These are phyloP conservation scores for Magnolia kwangsiensis DNA, from an alignment of 164 flowering plant species.

Conservation along the genomic window DNA sequence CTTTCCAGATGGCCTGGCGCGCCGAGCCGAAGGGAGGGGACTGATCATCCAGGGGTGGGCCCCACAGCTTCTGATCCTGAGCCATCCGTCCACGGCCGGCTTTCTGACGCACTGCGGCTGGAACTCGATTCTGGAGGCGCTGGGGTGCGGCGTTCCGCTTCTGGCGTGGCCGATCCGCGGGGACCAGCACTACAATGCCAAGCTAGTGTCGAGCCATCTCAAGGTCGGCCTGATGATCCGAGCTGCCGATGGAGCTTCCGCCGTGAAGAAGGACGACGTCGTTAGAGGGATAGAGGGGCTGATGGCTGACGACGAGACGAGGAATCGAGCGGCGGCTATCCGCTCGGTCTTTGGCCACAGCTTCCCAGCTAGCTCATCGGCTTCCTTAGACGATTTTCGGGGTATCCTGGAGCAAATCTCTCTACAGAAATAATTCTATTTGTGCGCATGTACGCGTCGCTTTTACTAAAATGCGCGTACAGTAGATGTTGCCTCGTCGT, in stretches of 20 bases:
- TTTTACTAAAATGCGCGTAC: neutral
- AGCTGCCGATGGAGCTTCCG: slow-evolving; percentile 6
- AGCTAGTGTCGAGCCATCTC: slow-evolving; percentile 39
- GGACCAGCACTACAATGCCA: slow-evolving; percentile 52
- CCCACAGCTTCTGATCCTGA: slow-evolving; percentile 62
- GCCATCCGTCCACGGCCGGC: slow-evolving; percentile 59
- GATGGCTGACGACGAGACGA: slow-evolving; percentile 38
- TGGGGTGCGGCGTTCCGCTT: slow-evolving; percentile 57
- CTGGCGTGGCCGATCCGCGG: slow-evolving; percentile 72
- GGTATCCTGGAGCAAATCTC: slow-evolving; percentile 20
- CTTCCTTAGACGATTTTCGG: slow-evolving; percentile 43
- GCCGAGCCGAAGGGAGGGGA: slow-evolving; percentile 38
- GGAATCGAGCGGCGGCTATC: slow-evolving; percentile 19
- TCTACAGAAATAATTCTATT: neutral
- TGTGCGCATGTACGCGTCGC: neutral
- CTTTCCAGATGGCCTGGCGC: slow-evolving; percentile 35
- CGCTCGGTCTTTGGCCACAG: slow-evolving; percentile 25
- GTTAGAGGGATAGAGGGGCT: slow-evolving; percentile 39
- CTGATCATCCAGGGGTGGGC: slow-evolving; percentile 68
- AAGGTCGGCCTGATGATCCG: slow-evolving; percentile 39
- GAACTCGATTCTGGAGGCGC: slow-evolving; percentile 63
- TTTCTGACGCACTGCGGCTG: slow-evolving; percentile 70
- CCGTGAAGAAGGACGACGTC: slow-evolving; percentile 37
- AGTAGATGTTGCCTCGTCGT: neutral
- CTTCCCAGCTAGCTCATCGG: slow-evolving; percentile 42